Percentiles rank a stretch among this genome's conserved stretches.
Conservation (phyloP, 345 rosid species). For the Pugionium cornutum region DNA sequence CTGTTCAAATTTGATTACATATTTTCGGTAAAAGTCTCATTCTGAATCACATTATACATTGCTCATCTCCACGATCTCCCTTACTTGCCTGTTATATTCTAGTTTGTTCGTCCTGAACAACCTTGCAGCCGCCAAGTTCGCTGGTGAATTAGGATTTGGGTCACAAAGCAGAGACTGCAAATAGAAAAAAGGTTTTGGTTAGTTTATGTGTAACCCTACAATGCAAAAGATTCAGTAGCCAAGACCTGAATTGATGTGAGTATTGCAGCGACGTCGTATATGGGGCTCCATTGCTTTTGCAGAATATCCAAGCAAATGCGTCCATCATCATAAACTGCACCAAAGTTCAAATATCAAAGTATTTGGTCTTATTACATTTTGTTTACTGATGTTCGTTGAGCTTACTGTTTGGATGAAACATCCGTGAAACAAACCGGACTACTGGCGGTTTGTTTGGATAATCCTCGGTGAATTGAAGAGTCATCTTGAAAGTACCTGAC, state of each 20-base stretch:
- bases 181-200: not conserved
- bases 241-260: slow-evolving; percentile 79
- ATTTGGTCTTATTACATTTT: not conserved
- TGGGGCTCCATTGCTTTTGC: slow-evolving; percentile 82
- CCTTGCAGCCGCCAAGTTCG: slow-evolving; percentile 73
- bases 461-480: slow-evolving; percentile 69
- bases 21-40: not conserved
- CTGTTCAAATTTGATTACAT: not conserved
- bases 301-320: slow-evolving; percentile 78
- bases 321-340: slow-evolving; percentile 77
- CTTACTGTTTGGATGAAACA: slow-evolving; percentile 85
- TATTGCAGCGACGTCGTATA: slow-evolving; percentile 73
- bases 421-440: slow-evolving; percentile 70
- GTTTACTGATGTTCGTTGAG: not conserved
- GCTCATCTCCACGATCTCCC: slow-evolving; percentile 66
- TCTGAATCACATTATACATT: slow-evolving; percentile 30
- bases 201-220: slow-evolving; percentile 13
- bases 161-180: slow-evolving; percentile 69
- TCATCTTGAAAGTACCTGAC: slow-evolving; percentile 72
- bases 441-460: slow-evolving; percentile 75
- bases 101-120: slow-evolving; percentile 62
- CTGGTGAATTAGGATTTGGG: slow-evolving; percentile 72
- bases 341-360: slow-evolving; percentile 5
- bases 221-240: not conserved
- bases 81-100: slow-evolving; percentile 64